Evolutionary conservation across 2,329 filamentous ascomycete species (phyloP).

Genomic region (Ophiocordyceps unilateralis): DNA sequence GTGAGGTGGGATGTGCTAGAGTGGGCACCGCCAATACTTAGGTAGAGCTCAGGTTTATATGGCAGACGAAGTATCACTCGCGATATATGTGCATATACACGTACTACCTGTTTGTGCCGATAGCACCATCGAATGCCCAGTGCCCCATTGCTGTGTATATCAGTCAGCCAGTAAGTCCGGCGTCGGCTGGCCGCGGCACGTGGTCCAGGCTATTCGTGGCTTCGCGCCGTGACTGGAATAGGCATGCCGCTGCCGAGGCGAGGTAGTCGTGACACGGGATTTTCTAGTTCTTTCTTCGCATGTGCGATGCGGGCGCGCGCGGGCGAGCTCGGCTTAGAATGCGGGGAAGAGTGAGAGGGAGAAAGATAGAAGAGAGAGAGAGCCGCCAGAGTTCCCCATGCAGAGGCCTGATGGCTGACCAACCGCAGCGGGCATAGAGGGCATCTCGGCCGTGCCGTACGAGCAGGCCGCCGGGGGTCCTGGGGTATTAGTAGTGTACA

Average conservation of each 20-base stretch:
- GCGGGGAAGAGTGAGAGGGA: not conserved
- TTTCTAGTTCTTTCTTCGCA: not conserved
- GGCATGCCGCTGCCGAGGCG: not conserved
- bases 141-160: not conserved
- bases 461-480: not conserved
- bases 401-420: not conserved
- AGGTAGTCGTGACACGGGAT: not conserved
- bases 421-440: not conserved
- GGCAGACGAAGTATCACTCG: not conserved
- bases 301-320: not conserved
- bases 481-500: too few species aligned
- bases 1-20: too few species aligned
- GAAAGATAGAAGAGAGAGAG: too few species aligned
- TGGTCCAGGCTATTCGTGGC: not conserved
- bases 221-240: not conserved
- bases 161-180: not conserved
- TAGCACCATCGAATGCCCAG: not conserved
- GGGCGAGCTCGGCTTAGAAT: not conserved
- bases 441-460: not conserved
- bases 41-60: not conserved
- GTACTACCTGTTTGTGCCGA: not conserved
- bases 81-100: too few species aligned
- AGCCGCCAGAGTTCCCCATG: too few species aligned
- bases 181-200: not conserved
- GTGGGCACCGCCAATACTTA: too few species aligned